Percentiles rank a stretch among this genome's conserved stretches.
These are phyloP conservation scores for Lycium ferocissimum DNA, from an alignment of 257 asterid species.

Conservation along the genomic window DNA sequence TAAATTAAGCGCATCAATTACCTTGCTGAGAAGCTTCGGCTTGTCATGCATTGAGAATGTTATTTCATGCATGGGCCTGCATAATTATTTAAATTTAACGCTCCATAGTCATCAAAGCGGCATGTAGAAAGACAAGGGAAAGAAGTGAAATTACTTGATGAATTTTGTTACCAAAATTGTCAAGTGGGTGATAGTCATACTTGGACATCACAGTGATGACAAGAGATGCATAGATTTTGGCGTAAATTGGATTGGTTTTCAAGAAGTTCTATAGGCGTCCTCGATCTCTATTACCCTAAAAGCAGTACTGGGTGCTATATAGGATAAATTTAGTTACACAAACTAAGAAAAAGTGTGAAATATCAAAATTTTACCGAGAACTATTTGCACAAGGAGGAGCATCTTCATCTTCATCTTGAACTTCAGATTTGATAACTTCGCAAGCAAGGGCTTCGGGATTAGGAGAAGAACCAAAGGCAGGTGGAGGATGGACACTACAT, in stretches of 20 bases:
- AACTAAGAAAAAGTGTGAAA: slow-evolving; percentile 21
- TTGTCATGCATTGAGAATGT: slow-evolving; percentile 90
- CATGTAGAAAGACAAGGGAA: slow-evolving; percentile 2
- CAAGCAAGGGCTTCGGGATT: slow-evolving; percentile 97
- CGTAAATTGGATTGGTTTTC: background rate
- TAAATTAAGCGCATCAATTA: slow-evolving; percentile 35
- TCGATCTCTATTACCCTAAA: background rate
- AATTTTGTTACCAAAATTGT: background rate
- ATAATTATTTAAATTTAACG: slow-evolving; percentile 31
- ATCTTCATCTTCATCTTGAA: slow-evolving; percentile 56
- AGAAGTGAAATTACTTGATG: background rate
- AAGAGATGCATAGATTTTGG: slow-evolving; percentile 3
- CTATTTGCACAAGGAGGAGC: slow-evolving; percentile 47
- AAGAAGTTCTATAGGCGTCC: background rate
- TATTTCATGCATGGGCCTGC: slow-evolving; percentile 99
- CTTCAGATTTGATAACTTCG: slow-evolving; percentile 67
- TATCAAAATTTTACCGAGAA: slow-evolving; percentile 57
- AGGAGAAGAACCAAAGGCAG: slow-evolving; percentile 98
- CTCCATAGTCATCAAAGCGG: slow-evolving; percentile 10
- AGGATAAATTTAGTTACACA: slow-evolving; percentile 1
- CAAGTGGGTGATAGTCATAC: background rate
- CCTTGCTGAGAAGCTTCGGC: slow-evolving; percentile 98
- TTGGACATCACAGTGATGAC: background rate
- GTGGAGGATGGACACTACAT: slow-evolving; percentile 95
- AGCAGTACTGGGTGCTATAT: background rate